Evolutionary conservation across 257 asterid genomes (phyloP), one percentile per base, ranked within the genome.

Genomic region (Agastache rugosa): DNA sequence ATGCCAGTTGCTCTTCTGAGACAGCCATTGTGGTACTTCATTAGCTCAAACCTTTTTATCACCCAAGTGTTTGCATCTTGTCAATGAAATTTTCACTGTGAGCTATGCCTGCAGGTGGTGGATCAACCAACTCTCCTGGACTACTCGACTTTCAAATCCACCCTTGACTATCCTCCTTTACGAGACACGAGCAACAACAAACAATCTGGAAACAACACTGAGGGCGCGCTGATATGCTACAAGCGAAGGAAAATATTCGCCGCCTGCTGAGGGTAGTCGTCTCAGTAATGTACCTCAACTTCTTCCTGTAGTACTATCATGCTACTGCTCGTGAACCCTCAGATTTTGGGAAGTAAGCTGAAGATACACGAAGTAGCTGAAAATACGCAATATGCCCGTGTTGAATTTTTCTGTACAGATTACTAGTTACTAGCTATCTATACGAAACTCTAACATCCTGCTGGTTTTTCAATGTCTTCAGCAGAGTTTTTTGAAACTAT

Each of bases 221-320:
- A 74, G 14, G 74, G 67, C 15, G 19, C 22, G 12, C n/a, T 75
- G 14, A 81, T 61, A 79, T 83, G 82, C 83, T 83, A 82, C 77
- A 81, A 76, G 56, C 75, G 87, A 76, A 78, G 83, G 76, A 76
- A 64, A 66, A 20, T 72, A 35, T 72, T 72, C 27, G 69, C 76
- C 5, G 73, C 77, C 53, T 73, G 80, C 47, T 78, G 25, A 83
- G 82, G 35, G 45, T 11, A 23, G 45, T n/a, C 20, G 31, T 63
- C 58, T 27, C 39, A 23, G 56, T 71, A 55, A 55, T 19, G 37
- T 60, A 29, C 34, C 77, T 58, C 34, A 75, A 29, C 62, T 31
- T 39, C 23, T 75, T 47, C 20, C 63, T 47, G 55, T 45, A 56
- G n/a, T 61, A 71, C 58, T 56, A 19, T 58, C 31, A 63, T 25